phyloP scores from a whole-genome alignment of 2,329 filamentous ascomycete genomes.

The Fusarium virguliforme region DNA sequence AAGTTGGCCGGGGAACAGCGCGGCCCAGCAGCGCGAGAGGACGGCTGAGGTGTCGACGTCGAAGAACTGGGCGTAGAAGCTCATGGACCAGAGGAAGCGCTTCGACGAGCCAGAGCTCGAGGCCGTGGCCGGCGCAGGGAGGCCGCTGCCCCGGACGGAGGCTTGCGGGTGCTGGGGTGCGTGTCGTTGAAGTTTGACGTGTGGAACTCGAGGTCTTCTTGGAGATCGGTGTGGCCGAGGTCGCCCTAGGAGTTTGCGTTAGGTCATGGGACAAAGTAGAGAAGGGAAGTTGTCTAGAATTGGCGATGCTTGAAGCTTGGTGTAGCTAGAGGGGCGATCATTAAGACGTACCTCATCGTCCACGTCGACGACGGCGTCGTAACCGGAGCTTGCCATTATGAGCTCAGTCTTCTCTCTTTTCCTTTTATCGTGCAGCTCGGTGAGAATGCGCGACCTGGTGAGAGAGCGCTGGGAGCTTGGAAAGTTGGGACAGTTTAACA shows the following conservation, averaged over 20 bases:
- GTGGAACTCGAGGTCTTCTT: slow-evolving; percentile 99
- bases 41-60: slow-evolving; percentile 97
- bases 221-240: slow-evolving; percentile 96
- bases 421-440: neutral
- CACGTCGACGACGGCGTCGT: slow-evolving; percentile 98
- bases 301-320: slow-evolving; percentile 25
- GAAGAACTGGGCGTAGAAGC: slow-evolving; percentile 98
- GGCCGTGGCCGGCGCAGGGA: slow-evolving; percentile 72
- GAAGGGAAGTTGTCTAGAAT: neutral
- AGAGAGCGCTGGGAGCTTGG: slow-evolving; percentile 9
- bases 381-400: slow-evolving; percentile 86
- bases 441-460: neutral
- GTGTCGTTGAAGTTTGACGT: slow-evolving; percentile 85
- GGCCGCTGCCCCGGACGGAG: slow-evolving; percentile 62
- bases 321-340: slow-evolving; percentile 34
- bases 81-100: slow-evolving; percentile 91
- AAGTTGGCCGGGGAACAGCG: slow-evolving; percentile 95
- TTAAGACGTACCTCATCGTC: slow-evolving; percentile 83
- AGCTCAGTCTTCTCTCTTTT: slow-evolving; percentile 5
- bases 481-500: slow-evolving; percentile 21
- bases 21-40: slow-evolving; percentile 86
- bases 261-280: slow-evolving; percentile 9
- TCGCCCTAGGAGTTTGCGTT: slow-evolving; percentile 78
- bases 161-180: slow-evolving; percentile 66
- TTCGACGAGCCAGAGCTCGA: slow-evolving; percentile 71